A percentile compares a stretch with the other conserved stretches of the same genome.
Conservation (phyloP, 2,329 filamentous ascomycete genomes). For the Drechslerella stenobrocha region DNA sequence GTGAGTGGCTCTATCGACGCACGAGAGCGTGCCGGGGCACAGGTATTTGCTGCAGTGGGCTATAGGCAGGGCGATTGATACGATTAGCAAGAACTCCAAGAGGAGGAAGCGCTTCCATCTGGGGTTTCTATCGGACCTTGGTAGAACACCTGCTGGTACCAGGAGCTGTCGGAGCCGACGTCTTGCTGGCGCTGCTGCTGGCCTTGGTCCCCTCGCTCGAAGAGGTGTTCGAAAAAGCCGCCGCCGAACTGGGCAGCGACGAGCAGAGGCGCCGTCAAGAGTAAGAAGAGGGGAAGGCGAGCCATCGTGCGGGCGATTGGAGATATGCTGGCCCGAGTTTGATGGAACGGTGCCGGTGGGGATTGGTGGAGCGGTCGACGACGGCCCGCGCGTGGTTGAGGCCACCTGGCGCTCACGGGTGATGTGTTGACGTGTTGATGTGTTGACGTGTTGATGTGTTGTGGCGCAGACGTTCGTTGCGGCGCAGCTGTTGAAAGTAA, state of each 20-base stretch:
- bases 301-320: background rate
- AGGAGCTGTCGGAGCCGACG: slow-evolving; percentile 77
- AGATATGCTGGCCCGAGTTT: no score
- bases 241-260: slow-evolving; percentile 74
- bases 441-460: background rate
- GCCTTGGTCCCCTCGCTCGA: slow-evolving; percentile 64
- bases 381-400: no score
- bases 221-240: slow-evolving; percentile 95
- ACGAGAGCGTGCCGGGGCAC: slow-evolving; percentile 89
- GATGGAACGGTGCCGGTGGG: background rate
- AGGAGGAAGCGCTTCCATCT: background rate
- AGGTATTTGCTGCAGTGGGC: slow-evolving; percentile 92
- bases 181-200: slow-evolving; percentile 71
- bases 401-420: background rate
- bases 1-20: slow-evolving; percentile 94
- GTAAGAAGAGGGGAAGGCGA: slow-evolving; percentile 50
- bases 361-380: background rate
- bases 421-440: background rate
- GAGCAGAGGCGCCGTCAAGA: slow-evolving; percentile 65
- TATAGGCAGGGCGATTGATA: slow-evolving; percentile 57
- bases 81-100: slow-evolving; percentile 1
- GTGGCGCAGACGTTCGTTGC: background rate
- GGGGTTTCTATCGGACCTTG: no score
- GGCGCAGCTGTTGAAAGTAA: background rate
- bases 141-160: slow-evolving; percentile 74